Percentiles rank a stretch among this genome's conserved stretches.
Conservation (phyloP, 2,329 filamentous ascomycete species). For the Alternaria arbusti region DNA sequence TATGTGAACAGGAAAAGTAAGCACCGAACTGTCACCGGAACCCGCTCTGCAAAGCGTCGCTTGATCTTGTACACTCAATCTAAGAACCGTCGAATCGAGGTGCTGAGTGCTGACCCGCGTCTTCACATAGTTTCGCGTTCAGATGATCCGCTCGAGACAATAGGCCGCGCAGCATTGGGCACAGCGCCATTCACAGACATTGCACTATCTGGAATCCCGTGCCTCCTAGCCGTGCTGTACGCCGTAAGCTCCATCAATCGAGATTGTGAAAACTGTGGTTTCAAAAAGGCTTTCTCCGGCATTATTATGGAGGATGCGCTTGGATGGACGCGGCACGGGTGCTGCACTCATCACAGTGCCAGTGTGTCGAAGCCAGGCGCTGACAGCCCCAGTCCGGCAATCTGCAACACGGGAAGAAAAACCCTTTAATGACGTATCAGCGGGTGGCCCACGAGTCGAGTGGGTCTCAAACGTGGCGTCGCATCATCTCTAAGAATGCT, state of each 20-base stretch:
- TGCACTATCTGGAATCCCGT: constrained; percentile 18
- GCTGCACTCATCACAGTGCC: constrained; percentile 6
- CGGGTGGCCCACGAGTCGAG: constrained; percentile 43
- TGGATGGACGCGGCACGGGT: constrained; percentile 18
- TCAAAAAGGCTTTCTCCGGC: constrained; percentile 24
- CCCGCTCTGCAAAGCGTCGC: constrained; percentile 11
- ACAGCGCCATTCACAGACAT: constrained; percentile 15
- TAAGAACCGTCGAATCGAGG: constrained; percentile 26
- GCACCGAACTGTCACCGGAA: constrained; percentile 25
- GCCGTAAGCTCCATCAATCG: constrained; percentile 29
- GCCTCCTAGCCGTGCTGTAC: constrained; percentile 18
- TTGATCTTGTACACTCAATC: constrained; percentile 19
- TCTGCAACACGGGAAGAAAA: constrained; percentile 42
- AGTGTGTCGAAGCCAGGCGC: constrained; percentile 21
- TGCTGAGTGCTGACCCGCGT: constrained; percentile 25
- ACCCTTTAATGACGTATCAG: constrained; percentile 45
- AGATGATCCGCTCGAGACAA: constrained; percentile 14
- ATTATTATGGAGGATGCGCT: constrained; percentile 6
- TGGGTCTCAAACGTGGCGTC: constrained; percentile 47
- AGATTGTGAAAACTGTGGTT: constrained; percentile 33
- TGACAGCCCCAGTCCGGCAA: constrained; percentile 43
- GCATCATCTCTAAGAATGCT: constrained; percentile 32
- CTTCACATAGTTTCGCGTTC: constrained; percentile 1
- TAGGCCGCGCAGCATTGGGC: constrained; percentile 7
- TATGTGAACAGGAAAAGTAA: constrained; percentile 22